Percentiles rank a stretch among this genome's conserved stretches.
These are phyloP conservation scores for Centaurea solstitialis DNA, from an alignment of 129 eudicot species.

Conservation along the genomic window DNA sequence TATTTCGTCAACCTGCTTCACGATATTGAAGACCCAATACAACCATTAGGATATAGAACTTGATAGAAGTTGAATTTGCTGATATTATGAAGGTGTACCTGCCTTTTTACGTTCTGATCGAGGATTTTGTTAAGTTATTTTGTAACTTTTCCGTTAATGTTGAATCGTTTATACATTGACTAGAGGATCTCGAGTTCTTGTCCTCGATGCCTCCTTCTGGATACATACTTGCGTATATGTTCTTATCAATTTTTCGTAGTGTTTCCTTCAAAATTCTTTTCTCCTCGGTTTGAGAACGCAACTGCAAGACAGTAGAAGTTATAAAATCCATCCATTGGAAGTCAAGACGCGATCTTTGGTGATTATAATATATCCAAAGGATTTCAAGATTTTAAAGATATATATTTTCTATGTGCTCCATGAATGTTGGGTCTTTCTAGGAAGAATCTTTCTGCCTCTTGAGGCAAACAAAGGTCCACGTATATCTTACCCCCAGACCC, in stretches of 20 bases:
- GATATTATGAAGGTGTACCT: constrained; percentile 18
- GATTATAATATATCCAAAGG: background rate
- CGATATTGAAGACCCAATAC: background rate
- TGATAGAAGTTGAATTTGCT: background rate
- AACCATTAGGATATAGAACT: constrained; percentile 17
- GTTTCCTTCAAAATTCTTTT: constrained; percentile 58
- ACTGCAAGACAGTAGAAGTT: constrained; percentile 39
- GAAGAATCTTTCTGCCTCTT: background rate
- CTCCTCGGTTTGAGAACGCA: constrained; percentile 57
- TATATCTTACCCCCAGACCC: background rate
- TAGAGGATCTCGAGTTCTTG: constrained; percentile 10
- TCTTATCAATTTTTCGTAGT: constrained; percentile 34
- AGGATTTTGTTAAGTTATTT: constrained; percentile 26
- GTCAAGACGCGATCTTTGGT: background rate
- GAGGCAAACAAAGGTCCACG: background rate
- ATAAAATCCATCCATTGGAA: background rate
- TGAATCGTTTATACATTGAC: constrained; percentile 30
- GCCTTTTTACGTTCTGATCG: constrained; percentile 45
- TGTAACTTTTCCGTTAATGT: constrained; percentile 21
- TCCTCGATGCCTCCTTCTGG: constrained; percentile 25
- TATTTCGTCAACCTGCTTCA: constrained; percentile 57
- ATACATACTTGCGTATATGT: constrained; percentile 10
- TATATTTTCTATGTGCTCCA: background rate
- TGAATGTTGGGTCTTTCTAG: background rate
- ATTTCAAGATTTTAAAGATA: background rate